phyloP scores from a whole-genome alignment of 441 rosid genomes.

The Populus tomentosa region DNA sequence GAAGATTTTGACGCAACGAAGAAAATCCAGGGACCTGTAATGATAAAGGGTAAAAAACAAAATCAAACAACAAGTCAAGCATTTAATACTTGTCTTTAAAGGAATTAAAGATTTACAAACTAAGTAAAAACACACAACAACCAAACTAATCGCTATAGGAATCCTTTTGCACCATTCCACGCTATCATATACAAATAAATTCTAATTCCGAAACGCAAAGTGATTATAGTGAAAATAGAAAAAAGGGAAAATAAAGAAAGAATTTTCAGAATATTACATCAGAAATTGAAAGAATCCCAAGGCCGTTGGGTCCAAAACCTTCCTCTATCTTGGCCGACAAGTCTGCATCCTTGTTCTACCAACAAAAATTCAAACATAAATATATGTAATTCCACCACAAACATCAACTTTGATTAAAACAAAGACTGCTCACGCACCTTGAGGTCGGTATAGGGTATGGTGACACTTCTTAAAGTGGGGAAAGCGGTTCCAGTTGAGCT shows the following conservation, averaged over 20 bases:
- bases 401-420: neutral
- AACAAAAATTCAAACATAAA: slow-evolving; percentile 7
- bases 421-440: slow-evolving; percentile 35
- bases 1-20: slow-evolving; percentile 65
- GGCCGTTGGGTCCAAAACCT: slow-evolving; percentile 87
- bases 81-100: neutral
- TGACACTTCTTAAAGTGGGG: slow-evolving; percentile 61
- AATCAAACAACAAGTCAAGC: slow-evolving; percentile 1
- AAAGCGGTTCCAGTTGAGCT: slow-evolving; percentile 31
- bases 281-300: slow-evolving; percentile 70
- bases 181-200: no score
- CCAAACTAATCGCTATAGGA: neutral
- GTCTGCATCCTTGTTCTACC: slow-evolving; percentile 60
- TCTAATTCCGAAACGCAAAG: no score
- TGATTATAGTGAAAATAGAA: no score
- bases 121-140: neutral
- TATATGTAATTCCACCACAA: neutral
- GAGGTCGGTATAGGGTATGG: slow-evolving; percentile 67
- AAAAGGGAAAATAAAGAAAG: no score
- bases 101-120: neutral
- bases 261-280: slow-evolving; percentile 31
- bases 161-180: neutral
- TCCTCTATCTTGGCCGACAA: slow-evolving; percentile 67
- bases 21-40: slow-evolving; percentile 81
- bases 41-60: slow-evolving; percentile 12